A percentile compares a stretch with the other conserved stretches of the same genome.
Evolutionary conservation across 1,284 basidiomycete species (phyloP).

Genomic region (Thelephora terrestris): DNA sequence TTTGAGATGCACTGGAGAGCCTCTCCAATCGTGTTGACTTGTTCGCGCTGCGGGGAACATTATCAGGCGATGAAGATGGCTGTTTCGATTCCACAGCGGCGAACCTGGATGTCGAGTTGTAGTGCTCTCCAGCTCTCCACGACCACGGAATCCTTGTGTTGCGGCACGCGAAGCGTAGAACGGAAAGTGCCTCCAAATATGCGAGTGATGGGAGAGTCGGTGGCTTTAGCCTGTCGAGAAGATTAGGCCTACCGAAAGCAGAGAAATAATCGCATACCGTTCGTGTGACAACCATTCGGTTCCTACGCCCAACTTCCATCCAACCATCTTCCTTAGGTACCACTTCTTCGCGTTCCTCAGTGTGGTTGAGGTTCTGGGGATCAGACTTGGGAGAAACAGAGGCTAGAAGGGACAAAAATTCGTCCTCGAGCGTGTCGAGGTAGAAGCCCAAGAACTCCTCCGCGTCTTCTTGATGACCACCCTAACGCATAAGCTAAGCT

Average conservation of each 20-base stretch:
- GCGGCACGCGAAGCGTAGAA: slow-evolving; percentile 76
- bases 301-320: slow-evolving; percentile 91
- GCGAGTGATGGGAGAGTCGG: slow-evolving; percentile 81
- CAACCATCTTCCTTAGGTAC: slow-evolving; percentile 56
- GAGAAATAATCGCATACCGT: slow-evolving; percentile 39
- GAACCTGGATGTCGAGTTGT: slow-evolving; percentile 80
- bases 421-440: slow-evolving; percentile 92
- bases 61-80: slow-evolving; percentile 1
- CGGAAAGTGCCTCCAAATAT: slow-evolving; percentile 94
- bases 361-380: slow-evolving; percentile 8
- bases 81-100: slow-evolving; percentile 9
- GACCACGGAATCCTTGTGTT: slow-evolving; percentile 79
- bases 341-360: slow-evolving; percentile 37
- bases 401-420: slow-evolving; percentile 62
- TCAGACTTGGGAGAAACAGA: slow-evolving; percentile 28
- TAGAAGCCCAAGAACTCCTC: slow-evolving; percentile 99
- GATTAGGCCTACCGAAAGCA: no score
- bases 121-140: slow-evolving; percentile 91
- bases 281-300: slow-evolving; percentile 75
- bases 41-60: slow-evolving; percentile 41
- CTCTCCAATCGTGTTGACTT: slow-evolving; percentile 74
- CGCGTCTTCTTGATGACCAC: slow-evolving; percentile 95
- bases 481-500: slow-evolving; percentile 28
- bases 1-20: slow-evolving; percentile 74
- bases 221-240: slow-evolving; percentile 55